A percentile compares a stretch with the other conserved stretches of the same genome.
Conservation (phyloP, 495 filamentous ascomycete species). For the Lasiosphaeris hirsuta region DNA sequence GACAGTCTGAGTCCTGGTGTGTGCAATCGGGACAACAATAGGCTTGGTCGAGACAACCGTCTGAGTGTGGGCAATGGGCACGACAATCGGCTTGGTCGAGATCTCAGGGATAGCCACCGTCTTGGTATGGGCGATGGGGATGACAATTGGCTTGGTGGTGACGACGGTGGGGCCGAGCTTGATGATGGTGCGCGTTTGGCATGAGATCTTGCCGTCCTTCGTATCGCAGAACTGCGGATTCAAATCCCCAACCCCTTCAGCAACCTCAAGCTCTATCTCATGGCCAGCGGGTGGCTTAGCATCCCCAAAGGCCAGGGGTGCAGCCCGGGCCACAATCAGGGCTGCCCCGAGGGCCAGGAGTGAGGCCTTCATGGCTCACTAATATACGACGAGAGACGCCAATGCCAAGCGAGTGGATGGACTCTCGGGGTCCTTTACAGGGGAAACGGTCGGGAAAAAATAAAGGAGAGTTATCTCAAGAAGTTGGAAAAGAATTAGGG, state of each 20-base stretch:
- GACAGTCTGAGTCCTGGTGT: constrained; percentile 9
- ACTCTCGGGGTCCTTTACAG: no score
- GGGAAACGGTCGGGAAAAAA: no score
- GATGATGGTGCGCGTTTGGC: constrained; percentile 9
- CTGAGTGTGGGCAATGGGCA: not conserved
- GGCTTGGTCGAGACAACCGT: constrained; percentile 3
- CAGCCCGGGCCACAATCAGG: constrained; percentile 10
- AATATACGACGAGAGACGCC: not conserved
- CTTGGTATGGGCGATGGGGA: not conserved
- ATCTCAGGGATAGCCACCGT: not conserved
- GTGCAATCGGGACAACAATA: constrained; percentile 9
- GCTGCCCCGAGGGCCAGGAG: constrained; percentile 19
- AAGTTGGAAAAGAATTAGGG: constrained; percentile 2
- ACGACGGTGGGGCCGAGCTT: constrained; percentile 4
- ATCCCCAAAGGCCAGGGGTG: not conserved
- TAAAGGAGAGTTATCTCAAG: not conserved
- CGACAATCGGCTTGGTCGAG: not conserved
- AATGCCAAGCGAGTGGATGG: not conserved
- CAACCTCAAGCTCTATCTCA: no score
- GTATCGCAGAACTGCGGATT: constrained; percentile 4
- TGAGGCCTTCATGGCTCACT: constrained; percentile 23
- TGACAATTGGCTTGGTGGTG: not conserved
- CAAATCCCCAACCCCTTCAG: not conserved
- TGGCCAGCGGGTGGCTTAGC: not conserved
- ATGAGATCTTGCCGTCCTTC: constrained; percentile 3